These are phyloP conservation scores for Dacryopinax primogenitus DNA, from an alignment of 768 basidiomycete species.

Conservation along the genomic window DNA sequence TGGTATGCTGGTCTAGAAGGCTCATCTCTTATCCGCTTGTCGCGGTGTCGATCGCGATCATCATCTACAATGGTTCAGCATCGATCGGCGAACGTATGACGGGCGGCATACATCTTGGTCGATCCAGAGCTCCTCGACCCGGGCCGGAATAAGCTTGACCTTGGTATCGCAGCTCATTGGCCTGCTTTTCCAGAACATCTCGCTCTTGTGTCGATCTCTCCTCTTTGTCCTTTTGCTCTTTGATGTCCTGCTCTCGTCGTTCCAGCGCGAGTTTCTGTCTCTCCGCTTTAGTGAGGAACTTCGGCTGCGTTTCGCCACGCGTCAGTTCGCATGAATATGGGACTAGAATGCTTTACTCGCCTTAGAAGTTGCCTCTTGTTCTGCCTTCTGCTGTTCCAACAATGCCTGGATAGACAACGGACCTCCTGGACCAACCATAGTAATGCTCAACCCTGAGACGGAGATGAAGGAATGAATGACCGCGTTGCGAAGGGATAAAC, in stretches of 20 bases:
- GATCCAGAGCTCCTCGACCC: constrained; percentile 30
- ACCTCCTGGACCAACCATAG: neutral
- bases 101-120: constrained; percentile 24
- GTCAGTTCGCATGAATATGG: neutral
- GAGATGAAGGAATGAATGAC: neutral
- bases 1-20: constrained; percentile 32
- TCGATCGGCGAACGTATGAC: neutral
- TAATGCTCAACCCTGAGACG: neutral
- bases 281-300: constrained; percentile 86
- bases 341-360: constrained; percentile 33
- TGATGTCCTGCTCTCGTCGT: constrained; percentile 73
- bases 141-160: constrained; percentile 31
- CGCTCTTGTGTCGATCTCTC: constrained; percentile 49
- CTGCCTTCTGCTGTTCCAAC: constrained; percentile 72
- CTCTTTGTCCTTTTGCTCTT: constrained; percentile 52
- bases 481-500: neutral
- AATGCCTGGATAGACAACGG: constrained; percentile 83
- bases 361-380: constrained; percentile 83
- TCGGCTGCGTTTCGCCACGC: constrained; percentile 46
- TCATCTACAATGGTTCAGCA: constrained; percentile 25
- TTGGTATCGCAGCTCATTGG: constrained; percentile 47
- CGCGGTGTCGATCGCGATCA: constrained; percentile 25
- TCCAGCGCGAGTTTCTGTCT: constrained; percentile 79
- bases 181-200: constrained; percentile 60
- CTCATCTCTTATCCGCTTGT: constrained; percentile 31